Percentiles rank a stretch among this genome's conserved stretches.
These are phyloP conservation scores for Trypethelium eluteriae DNA, from an alignment of 495 filamentous ascomycete genomes.

Conservation along the genomic window DNA sequence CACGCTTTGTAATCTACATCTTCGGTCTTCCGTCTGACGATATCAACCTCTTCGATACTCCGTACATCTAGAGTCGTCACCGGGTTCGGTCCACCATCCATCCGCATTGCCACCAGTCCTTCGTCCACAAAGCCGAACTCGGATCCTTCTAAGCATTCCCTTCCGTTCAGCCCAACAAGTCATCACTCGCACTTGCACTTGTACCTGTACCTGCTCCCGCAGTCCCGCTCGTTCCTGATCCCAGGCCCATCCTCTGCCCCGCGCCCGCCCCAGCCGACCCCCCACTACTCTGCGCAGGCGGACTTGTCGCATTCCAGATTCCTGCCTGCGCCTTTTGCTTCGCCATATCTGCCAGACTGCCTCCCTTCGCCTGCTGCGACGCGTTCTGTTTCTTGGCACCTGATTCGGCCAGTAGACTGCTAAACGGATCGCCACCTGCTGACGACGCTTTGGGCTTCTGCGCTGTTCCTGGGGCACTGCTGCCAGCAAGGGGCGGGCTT, in stretches of 20 bases:
- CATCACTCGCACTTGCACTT: slow-evolving; percentile 48
- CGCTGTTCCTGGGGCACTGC: slow-evolving; percentile 22
- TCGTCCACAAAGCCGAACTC: too few relatives aligned
- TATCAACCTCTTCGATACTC: too few relatives aligned
- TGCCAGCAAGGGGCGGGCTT: slow-evolving; percentile 26
- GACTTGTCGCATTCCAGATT: slow-evolving; percentile 56
- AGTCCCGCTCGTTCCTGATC: not conserved
- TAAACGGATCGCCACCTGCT: slow-evolving; percentile 72
- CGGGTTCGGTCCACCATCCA: too few relatives aligned
- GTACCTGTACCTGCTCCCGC: slow-evolving; percentile 12
- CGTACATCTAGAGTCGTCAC: too few relatives aligned
- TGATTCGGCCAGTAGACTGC: slow-evolving; percentile 71
- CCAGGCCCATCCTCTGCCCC: slow-evolving; percentile 20
- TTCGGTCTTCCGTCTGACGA: too few relatives aligned
- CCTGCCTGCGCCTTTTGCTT: slow-evolving; percentile 92
- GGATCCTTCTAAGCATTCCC: not conserved
- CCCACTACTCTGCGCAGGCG: slow-evolving; percentile 25
- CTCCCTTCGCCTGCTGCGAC: slow-evolving; percentile 56
- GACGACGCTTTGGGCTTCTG: slow-evolving; percentile 42
- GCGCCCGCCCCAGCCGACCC: not conserved
- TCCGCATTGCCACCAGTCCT: too few relatives aligned
- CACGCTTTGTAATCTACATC: too few relatives aligned
- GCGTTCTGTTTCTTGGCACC: slow-evolving; percentile 62
- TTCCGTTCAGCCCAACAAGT: slow-evolving; percentile 51
- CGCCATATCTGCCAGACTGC: slow-evolving; percentile 79